phyloP scores from a whole-genome alignment of 1,284 basidiomycete species.

The Cerrena zonata region DNA sequence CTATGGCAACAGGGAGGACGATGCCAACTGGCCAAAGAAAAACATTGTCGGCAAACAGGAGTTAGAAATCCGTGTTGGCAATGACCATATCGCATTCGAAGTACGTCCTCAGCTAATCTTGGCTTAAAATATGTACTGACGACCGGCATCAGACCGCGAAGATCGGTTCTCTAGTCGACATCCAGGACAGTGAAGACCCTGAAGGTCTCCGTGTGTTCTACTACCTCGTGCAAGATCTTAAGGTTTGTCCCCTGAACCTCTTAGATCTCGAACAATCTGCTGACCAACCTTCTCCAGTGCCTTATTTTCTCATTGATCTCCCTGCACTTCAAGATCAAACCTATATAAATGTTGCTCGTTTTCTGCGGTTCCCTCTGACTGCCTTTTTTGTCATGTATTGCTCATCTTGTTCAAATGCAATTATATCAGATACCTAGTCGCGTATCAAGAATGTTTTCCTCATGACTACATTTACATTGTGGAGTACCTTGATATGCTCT shows the following conservation, averaged over 20 bases:
- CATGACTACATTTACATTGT: no score
- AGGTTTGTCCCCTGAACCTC: conserved; percentile 49
- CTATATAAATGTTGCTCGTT: conserved; percentile 52
- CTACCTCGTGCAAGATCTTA: conserved; percentile 95
- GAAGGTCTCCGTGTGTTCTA: conserved; percentile 98
- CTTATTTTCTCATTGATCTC: conserved; percentile 96
- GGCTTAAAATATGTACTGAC: not conserved
- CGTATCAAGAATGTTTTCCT: no score
- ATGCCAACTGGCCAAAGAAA: conserved; percentile 96
- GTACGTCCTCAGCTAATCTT: conserved; percentile 40
- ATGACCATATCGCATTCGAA: conserved; percentile 96
- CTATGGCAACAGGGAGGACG: conserved; percentile 80
- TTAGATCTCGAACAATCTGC: not conserved
- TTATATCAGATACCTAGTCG: no score
- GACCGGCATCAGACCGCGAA: conserved; percentile 76
- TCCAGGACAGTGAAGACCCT: conserved; percentile 94
- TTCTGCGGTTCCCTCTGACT: not conserved
- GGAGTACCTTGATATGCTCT: not conserved
- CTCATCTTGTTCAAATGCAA: not conserved
- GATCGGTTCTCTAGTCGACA: conserved; percentile 93
- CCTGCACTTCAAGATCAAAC: conserved; percentile 99
- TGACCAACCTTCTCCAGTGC: conserved; percentile 53
- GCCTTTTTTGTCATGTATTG: not conserved
- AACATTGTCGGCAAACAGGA: conserved; percentile 98
- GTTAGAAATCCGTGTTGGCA: conserved; percentile 89